These are phyloP conservation scores for Rhododendron kiyosumense DNA, from an alignment of 148 eudicot genomes.

Conservation along the genomic window DNA sequence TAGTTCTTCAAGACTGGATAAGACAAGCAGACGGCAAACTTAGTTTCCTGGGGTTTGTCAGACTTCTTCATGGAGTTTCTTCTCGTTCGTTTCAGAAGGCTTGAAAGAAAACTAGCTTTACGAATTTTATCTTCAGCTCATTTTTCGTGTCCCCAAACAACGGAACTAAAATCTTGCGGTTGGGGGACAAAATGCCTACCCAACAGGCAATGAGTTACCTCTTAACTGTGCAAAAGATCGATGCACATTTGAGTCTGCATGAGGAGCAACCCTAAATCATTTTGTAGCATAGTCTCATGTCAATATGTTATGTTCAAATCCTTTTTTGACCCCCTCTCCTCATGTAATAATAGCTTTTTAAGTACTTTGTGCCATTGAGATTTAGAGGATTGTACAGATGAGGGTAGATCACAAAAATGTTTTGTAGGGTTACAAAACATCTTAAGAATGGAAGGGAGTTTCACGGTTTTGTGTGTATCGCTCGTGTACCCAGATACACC, in stretches of 20 bases:
- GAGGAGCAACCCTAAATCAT: background rate
- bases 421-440: background rate
- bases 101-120: conserved; percentile 17
- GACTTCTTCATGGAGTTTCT: conserved; percentile 81
- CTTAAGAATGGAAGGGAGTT: background rate
- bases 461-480: conserved; percentile 12
- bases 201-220: background rate
- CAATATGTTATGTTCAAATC: background rate
- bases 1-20: conserved; percentile 94
- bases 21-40: conserved; percentile 92
- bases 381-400: conserved; percentile 46
- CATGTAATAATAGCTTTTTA: background rate
- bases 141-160: background rate
- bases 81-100: conserved; percentile 71
- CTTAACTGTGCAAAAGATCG: background rate
- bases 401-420: conserved; percentile 16
- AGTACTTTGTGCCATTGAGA: conserved; percentile 19
- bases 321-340: background rate
- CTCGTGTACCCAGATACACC: conserved; percentile 15
- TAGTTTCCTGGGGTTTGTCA: conserved; percentile 85
- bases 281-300: background rate
- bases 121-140: background rate
- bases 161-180: background rate
- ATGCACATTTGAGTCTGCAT: background rate
- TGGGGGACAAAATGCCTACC: background rate